These are phyloP conservation scores for Lepraria neglecta DNA, from an alignment of 495 filamentous ascomycete genomes.

Conservation along the genomic window DNA sequence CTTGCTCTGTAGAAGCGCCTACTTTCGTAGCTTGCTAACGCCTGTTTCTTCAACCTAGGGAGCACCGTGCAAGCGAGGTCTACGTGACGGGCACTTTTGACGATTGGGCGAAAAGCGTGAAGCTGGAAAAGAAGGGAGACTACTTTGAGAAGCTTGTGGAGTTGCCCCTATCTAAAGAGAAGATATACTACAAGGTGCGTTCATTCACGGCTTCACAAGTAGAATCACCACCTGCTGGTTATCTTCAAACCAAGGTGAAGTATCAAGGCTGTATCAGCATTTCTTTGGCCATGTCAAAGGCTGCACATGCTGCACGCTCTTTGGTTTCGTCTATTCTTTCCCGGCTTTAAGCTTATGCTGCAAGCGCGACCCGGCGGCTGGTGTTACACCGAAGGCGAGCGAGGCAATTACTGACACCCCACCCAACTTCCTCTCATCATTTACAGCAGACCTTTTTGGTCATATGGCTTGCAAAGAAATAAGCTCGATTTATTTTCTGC, in stretches of 20 bases:
- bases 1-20: slow-evolving; percentile 3
- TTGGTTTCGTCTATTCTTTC: slow-evolving; percentile 14
- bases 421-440: neutral
- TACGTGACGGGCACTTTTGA: slow-evolving; percentile 96
- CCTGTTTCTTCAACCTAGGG: slow-evolving; percentile 45
- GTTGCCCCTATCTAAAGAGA: slow-evolving; percentile 54
- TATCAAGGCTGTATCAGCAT: neutral
- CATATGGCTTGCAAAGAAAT: too few species aligned
- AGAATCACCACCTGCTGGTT: neutral
- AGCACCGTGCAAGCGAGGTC: slow-evolving; percentile 71
- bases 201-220: neutral
- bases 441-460: neutral
- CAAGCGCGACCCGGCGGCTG: slow-evolving; percentile 15
- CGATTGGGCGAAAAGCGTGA: slow-evolving; percentile 78
- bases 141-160: slow-evolving; percentile 71
- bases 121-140: slow-evolving; percentile 66
- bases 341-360: slow-evolving; percentile 8
- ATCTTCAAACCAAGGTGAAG: neutral
- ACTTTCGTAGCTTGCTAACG: slow-evolving; percentile 1
- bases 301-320: neutral
- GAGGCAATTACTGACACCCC: slow-evolving; percentile 16
- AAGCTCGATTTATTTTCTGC: too few species aligned
- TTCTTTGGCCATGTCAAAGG: neutral
- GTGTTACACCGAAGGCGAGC: slow-evolving; percentile 1
- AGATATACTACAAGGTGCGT: slow-evolving; percentile 78